Conservation (phyloP, 331 rosid species). For the Arachis monticola region DNA sequence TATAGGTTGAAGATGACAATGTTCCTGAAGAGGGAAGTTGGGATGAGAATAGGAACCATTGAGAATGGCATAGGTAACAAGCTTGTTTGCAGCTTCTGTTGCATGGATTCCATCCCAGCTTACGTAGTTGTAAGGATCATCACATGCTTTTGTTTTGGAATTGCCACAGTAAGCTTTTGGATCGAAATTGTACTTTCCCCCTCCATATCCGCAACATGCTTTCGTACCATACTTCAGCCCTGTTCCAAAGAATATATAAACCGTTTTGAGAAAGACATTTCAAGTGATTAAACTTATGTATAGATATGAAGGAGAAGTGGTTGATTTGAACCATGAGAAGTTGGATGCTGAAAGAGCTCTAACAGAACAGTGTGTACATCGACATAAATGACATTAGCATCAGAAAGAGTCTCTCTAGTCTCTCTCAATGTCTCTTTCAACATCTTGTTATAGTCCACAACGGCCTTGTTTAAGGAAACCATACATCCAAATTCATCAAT, state of each 20-base stretch:
- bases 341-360: conserved; percentile 75
- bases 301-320: conserved; percentile 3
- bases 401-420: conserved; percentile 43
- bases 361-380: conserved; percentile 59
- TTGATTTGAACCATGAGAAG: conserved; percentile 58
- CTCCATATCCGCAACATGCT: conserved; percentile 93
- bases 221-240: conserved; percentile 74
- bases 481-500: conserved; percentile 73
- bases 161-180: conserved; percentile 67
- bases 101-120: conserved; percentile 96
- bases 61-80: conserved; percentile 66
- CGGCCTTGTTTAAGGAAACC: conserved; percentile 73
- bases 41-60: conserved; percentile 77
- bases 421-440: conserved; percentile 52
- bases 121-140: conserved; percentile 76
- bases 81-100: conserved; percentile 90
- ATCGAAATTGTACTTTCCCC: conserved; percentile 72
- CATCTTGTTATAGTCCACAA: conserved; percentile 61
- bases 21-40: conserved; percentile 60
- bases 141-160: conserved; percentile 69
- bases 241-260: conserved; percentile 23
- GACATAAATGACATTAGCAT: conserved; percentile 62
- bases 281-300: too few relatives aligned
- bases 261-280: too few relatives aligned
- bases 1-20: conserved; percentile 63